Evolutionary conservation across 306 rosid species (phyloP), one percentile per base, ranked within the genome.

Genomic region (Cicer arietinum): DNA sequence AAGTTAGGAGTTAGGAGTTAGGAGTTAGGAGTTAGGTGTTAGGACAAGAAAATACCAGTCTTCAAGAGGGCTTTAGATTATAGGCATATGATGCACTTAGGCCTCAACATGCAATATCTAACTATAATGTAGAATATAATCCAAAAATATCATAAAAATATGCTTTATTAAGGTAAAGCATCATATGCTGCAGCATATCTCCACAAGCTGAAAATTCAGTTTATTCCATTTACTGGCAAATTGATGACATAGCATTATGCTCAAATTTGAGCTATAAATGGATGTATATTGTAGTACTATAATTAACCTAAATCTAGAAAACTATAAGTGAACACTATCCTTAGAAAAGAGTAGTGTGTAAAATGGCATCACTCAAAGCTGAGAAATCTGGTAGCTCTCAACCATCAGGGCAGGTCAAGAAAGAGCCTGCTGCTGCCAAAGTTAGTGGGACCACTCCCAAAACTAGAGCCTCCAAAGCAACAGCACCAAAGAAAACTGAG

Each of bases 351-450:
- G 57, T 1, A 30, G 5, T 60, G 20, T 60, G 54, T 54, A 12
- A 82, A 77, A 91, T 85, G 95, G 86, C 93, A 59, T 86, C 97
- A 22, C n/a, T 82, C 57, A 91, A 89, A 82, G 63, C 54, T 13
- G 92, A 89, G 72, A 80, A 69, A 78, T 67, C 62, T 3, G 37
- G 13, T 47, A 76, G 63, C 73, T 67, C 86, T 79, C 85, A 79
- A 52, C 13, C 87, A 67, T n/a, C 89, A 22, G 82, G 71, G 41
- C 86, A 46, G 40, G 83, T 14, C 37, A 85, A 85, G 79, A 84
- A 81, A 74, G 83, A 84, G 82, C 79, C 89, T 53, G 79, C 89
- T 45, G 79, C 79, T 53, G 82, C 84, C 2, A 89, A 88, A 74
- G 56, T 86, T 59, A 80, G 83, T 65, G 67, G 50, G 25, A 74